These are phyloP conservation scores for Schizochytrium sp. DNA, from an alignment of 108 stramenopile species.

Conservation along the genomic window DNA sequence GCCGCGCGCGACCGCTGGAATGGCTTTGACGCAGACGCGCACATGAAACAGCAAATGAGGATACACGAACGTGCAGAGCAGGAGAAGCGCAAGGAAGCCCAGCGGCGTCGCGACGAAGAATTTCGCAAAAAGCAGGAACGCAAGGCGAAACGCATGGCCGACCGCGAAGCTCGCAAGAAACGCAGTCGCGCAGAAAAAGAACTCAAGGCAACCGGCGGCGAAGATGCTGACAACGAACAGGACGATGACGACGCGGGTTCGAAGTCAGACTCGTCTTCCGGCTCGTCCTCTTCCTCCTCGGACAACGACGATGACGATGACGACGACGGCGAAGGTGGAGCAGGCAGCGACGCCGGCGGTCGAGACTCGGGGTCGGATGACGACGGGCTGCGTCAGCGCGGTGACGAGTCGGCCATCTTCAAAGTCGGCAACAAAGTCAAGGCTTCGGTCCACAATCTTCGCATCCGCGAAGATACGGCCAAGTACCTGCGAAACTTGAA, in stretches of 20 bases:
- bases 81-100: background rate
- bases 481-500: conserved; percentile 96
- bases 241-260: conserved; percentile 31
- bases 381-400: conserved; percentile 42
- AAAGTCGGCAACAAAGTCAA: conserved; percentile 85
- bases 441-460: conserved; percentile 90
- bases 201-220: background rate
- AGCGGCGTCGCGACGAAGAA: background rate
- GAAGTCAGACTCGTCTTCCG: conserved; percentile 34
- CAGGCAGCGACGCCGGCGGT: conserved; percentile 31
- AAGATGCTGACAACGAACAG: conserved; percentile 20
- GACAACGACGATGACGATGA: background rate
- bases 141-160: background rate
- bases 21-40: conserved; percentile 64
- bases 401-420: conserved; percentile 40
- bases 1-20: conserved; percentile 79
- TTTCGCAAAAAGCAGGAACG: background rate
- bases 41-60: conserved; percentile 12
- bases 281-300: background rate
- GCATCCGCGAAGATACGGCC: conserved; percentile 97
- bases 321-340: background rate
- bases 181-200: background rate
- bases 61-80: conserved; percentile 11
- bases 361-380: conserved; percentile 62
- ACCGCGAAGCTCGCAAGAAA: background rate